Evolutionary conservation across 1,284 basidiomycete species (phyloP).

Genomic region (Calocybe gambosa): DNA sequence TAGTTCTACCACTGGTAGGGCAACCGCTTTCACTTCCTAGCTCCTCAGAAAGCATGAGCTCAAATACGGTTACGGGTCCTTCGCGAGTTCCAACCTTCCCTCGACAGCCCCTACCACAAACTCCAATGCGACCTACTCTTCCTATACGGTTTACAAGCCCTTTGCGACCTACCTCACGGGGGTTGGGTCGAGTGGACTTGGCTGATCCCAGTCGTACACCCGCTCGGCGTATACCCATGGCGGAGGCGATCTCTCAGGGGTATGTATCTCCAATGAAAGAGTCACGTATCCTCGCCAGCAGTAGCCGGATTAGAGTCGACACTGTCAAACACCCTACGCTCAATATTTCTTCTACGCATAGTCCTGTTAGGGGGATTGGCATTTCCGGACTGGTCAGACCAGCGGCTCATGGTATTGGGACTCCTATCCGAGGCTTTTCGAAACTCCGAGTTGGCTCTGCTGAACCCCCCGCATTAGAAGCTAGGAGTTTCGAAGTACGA

Average conservation of each 20-base stretch:
- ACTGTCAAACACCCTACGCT: conserved; percentile 20
- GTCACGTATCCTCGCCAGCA: conserved; percentile 15
- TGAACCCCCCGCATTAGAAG: conserved; percentile 25
- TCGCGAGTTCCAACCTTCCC: conserved; percentile 14
- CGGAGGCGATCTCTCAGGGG: conserved; percentile 42
- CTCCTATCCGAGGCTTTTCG: conserved; percentile 20
- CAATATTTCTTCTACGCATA: conserved; percentile 33
- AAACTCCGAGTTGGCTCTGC: conserved; percentile 29
- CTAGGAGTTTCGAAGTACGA: conserved; percentile 19
- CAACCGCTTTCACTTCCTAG: conserved; percentile 11
- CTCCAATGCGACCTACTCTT: conserved; percentile 17
- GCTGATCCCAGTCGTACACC: conserved; percentile 45
- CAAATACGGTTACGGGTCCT: not conserved
- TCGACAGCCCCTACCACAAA: conserved; percentile 12
- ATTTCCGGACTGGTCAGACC: conserved; percentile 27
- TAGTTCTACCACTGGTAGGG: conserved; percentile 19
- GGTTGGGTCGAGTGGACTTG: conserved; percentile 24
- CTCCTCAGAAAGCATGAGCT: conserved; percentile 10
- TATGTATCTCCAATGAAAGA: conserved; percentile 43
- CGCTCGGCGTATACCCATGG: conserved; percentile 53
- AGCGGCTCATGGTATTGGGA: conserved; percentile 22
- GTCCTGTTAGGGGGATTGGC: conserved; percentile 54
- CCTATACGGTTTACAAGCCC: conserved; percentile 23
- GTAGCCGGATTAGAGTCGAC: conserved; percentile 5
- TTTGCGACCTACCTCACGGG: conserved; percentile 24